These are phyloP conservation scores for Friedmanniomyces endolithicus DNA, from an alignment of 495 filamentous ascomycete species.

Conservation along the genomic window DNA sequence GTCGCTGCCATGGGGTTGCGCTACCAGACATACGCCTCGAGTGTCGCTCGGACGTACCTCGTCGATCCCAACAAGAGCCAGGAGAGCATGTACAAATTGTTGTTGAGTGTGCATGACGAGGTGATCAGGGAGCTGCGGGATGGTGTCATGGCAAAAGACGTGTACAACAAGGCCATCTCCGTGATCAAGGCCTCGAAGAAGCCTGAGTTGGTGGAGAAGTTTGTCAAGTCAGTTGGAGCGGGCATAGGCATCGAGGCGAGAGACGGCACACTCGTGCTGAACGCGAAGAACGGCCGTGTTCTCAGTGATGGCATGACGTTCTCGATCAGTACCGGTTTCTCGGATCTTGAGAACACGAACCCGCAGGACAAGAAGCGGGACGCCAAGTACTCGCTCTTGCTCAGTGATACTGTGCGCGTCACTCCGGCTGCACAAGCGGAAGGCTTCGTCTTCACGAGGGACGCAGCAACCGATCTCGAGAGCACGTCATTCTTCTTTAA, in stretches of 20 bases:
- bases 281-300: constrained; percentile 65
- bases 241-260: constrained; percentile 87
- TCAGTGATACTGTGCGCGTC: constrained; percentile 78
- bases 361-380: constrained; percentile 77
- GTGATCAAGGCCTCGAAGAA: constrained; percentile 66
- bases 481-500: constrained; percentile 96
- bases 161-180: constrained; percentile 75
- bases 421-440: constrained; percentile 40
- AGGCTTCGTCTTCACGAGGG: constrained; percentile 83
- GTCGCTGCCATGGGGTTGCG: constrained; percentile 79
- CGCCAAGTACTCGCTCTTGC: constrained; percentile 64
- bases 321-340: constrained; percentile 74
- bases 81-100: constrained; percentile 85
- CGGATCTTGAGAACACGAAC: constrained; percentile 68
- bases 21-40: constrained; percentile 86
- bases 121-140: constrained; percentile 85
- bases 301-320: constrained; percentile 96
- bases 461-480: constrained; percentile 78
- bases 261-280: constrained; percentile 69
- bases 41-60: constrained; percentile 83
- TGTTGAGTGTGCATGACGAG: constrained; percentile 70
- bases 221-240: constrained; percentile 75
- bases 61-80: constrained; percentile 94
- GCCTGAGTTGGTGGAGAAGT: constrained; percentile 86
- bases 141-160: constrained; percentile 73